Percentiles rank a stretch among this genome's conserved stretches.
These are phyloP conservation scores for Boletus holoroseus DNA, from an alignment of 1,284 basidiomycete species.

Conservation along the genomic window DNA sequence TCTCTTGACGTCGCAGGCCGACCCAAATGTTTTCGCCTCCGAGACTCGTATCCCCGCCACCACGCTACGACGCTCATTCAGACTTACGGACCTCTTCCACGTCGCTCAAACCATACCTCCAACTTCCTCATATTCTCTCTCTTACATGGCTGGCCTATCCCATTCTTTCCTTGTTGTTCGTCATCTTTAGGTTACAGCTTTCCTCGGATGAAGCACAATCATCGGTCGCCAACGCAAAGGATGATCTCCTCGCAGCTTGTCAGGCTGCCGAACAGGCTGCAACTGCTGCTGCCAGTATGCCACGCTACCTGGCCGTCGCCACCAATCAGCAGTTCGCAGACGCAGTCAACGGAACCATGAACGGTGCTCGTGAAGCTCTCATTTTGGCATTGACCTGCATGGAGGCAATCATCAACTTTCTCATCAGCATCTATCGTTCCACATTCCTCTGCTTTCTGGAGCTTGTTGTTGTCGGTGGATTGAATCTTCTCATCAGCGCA, in stretches of 20 bases:
- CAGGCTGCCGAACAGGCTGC: constrained; percentile 79
- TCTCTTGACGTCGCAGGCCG: constrained; percentile 45
- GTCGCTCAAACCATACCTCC: constrained; percentile 74
- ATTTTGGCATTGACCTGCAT: constrained; percentile 73
- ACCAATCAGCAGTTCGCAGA: constrained; percentile 76
- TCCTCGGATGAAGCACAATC: constrained; percentile 68
- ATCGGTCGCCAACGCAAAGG: constrained; percentile 65
- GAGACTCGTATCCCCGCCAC: constrained; percentile 45
- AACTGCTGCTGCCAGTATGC: constrained; percentile 76
- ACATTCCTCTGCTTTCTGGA: constrained; percentile 91
- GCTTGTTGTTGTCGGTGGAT: constrained; percentile 76
- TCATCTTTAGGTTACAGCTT: constrained; percentile 74
- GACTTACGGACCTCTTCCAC: constrained; percentile 36
- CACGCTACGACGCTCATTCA: constrained; percentile 49
- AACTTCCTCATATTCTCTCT: constrained; percentile 75
- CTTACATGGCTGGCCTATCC: constrained; percentile 82
- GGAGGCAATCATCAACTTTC: constrained; percentile 85
- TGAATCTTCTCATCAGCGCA: constrained; percentile 76
- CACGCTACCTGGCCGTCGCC: constrained; percentile 79
- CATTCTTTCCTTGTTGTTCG: constrained; percentile 80
- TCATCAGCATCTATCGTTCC: constrained; percentile 87
- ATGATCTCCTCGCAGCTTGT: constrained; percentile 72
- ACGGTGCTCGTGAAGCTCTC: constrained; percentile 69
- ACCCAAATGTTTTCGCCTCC: constrained; percentile 36
- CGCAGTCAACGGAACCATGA: constrained; percentile 73